Evolutionary conservation across 768 basidiomycete genomes (phyloP).

Genomic region (Rubroboletus satanas): DNA sequence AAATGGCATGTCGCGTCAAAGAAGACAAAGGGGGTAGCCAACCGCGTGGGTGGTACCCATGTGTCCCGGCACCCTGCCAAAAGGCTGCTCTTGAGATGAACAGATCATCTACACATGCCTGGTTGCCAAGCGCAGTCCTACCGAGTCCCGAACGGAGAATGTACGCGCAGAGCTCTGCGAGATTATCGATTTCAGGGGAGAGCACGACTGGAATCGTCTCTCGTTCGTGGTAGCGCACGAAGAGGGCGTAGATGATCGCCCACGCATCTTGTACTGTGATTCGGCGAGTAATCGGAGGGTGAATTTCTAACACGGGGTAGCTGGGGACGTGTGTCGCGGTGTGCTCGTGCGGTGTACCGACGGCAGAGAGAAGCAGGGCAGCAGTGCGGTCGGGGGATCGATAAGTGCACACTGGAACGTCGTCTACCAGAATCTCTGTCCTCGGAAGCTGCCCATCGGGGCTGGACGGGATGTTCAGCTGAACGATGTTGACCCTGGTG

Average conservation of each 20-base stretch:
- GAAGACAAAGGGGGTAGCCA: conserved; percentile 35
- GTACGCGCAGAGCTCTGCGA: conserved; percentile 34
- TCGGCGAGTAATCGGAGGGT: background rate
- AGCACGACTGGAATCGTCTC: conserved; percentile 41
- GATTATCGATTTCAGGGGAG: conserved; percentile 27
- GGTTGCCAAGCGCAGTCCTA: conserved; percentile 5
- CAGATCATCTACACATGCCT: conserved; percentile 21
- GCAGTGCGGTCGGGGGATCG: conserved; percentile 6
- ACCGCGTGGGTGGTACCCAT: conserved; percentile 26
- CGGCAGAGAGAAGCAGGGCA: conserved; percentile 12
- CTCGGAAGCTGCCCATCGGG: background rate
- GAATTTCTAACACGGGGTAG: conserved; percentile 19
- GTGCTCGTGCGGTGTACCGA: conserved; percentile 20
- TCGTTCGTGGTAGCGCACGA: conserved; percentile 35
- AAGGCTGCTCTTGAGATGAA: conserved; percentile 43
- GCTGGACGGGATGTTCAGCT: background rate
- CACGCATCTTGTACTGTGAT: conserved; percentile 36
- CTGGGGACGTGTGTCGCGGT: conserved; percentile 17
- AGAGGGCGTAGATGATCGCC: conserved; percentile 41
- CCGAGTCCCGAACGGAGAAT: conserved; percentile 39
- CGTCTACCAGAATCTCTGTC: conserved; percentile 6
- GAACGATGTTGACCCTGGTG: conserved; percentile 6
- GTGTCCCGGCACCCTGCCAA: conserved; percentile 49
- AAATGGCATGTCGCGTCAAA: conserved; percentile 18
- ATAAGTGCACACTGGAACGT: conserved; percentile 12